These are phyloP conservation scores for Chaetomium olivaceum DNA, from an alignment of 2,329 filamentous ascomycete genomes.

Conservation along the genomic window DNA sequence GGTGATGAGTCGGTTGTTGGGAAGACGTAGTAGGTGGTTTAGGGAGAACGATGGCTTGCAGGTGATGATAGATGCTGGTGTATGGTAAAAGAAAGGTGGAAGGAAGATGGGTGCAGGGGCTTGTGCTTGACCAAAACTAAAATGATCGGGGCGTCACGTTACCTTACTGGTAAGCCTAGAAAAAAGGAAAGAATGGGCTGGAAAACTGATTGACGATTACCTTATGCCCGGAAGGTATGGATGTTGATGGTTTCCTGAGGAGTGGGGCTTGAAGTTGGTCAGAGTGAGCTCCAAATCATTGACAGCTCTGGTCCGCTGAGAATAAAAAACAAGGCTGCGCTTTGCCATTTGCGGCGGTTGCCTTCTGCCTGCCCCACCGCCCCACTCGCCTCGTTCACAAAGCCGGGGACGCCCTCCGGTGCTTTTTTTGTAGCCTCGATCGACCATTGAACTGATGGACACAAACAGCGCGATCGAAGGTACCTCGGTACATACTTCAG, in stretches of 20 bases:
- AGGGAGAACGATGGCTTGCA: not conserved
- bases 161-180: not conserved
- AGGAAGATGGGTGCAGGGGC: not conserved
- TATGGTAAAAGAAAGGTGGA: not conserved
- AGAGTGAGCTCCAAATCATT: not conserved
- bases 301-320: not conserved
- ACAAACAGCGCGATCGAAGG: not conserved
- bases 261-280: not conserved
- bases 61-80: not conserved
- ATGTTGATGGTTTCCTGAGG: not conserved
- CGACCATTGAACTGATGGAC: no score
- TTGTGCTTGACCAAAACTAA: not conserved
- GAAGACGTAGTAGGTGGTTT: not conserved
- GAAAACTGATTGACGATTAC: not conserved
- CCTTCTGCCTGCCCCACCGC: not conserved
- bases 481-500: not conserved
- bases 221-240: not conserved
- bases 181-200: not conserved
- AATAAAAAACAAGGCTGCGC: not conserved
- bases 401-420: not conserved
- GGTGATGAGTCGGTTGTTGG: not conserved
- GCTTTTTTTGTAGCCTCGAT: no score
- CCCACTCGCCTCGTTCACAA: not conserved
- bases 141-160: not conserved
- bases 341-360: not conserved